These are phyloP conservation scores for Penicillium paneum DNA, from an alignment of 2,329 filamentous ascomycete genomes.

Conservation along the genomic window DNA sequence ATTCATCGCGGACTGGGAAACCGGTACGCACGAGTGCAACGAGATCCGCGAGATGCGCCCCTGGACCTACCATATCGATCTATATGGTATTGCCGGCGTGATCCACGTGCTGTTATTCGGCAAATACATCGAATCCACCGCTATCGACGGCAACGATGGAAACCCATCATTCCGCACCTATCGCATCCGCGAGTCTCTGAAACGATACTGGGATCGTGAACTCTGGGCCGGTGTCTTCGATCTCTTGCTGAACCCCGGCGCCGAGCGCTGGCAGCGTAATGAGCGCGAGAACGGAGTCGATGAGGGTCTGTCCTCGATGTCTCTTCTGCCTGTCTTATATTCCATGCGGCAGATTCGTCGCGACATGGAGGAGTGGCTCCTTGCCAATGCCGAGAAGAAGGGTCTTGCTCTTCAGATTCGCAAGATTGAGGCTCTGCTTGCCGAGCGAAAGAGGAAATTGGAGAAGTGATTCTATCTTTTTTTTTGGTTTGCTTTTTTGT, in stretches of 20 bases:
- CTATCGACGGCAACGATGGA: slow-evolving; percentile 19
- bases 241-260: slow-evolving; percentile 73
- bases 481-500: background rate
- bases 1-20: slow-evolving; percentile 96
- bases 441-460: slow-evolving; percentile 49
- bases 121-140: slow-evolving; percentile 82
- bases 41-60: slow-evolving; percentile 92
- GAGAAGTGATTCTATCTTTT: slow-evolving; percentile 22
- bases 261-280: slow-evolving; percentile 56
- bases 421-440: slow-evolving; percentile 67
- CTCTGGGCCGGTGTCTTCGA: slow-evolving; percentile 84
- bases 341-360: slow-evolving; percentile 68
- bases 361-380: slow-evolving; percentile 80
- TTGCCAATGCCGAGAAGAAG: slow-evolving; percentile 77
- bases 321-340: slow-evolving; percentile 68
- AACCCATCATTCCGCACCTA: slow-evolving; percentile 55
- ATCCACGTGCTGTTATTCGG: slow-evolving; percentile 89
- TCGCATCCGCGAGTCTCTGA: slow-evolving; percentile 75
- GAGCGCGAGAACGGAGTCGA: slow-evolving; percentile 47
- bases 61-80: slow-evolving; percentile 98
- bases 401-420: slow-evolving; percentile 55
- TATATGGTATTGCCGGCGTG: slow-evolving; percentile 85
- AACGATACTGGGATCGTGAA: slow-evolving; percentile 95
- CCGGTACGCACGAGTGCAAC: slow-evolving; percentile 78
- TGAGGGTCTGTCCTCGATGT: background rate